Percentiles rank a stretch among this genome's conserved stretches.
phyloP scores from a whole-genome alignment of 192 early-diverging fungal genomes.

The Gaertneriomyces sp. region DNA sequence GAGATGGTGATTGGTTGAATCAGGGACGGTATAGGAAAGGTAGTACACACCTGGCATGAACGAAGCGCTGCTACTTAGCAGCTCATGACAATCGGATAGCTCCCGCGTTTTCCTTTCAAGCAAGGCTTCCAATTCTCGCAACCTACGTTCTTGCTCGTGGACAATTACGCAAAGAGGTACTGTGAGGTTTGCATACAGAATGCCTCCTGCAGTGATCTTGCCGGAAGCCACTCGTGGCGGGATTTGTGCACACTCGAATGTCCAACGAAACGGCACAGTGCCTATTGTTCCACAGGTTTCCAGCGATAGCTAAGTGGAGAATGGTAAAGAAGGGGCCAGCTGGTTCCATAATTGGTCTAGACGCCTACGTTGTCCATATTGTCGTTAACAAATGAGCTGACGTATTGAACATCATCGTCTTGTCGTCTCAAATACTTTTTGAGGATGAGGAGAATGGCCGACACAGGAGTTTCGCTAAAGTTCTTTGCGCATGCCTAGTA shows the following conservation, averaged over 20 bases:
- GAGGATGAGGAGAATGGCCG: slow-evolving; percentile 10
- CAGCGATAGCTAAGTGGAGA: background rate
- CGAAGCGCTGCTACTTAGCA: background rate
- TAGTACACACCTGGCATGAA: background rate
- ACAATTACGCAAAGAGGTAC: slow-evolving; percentile 4
- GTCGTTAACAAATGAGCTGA: slow-evolving; percentile 16
- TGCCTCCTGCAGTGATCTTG: slow-evolving; percentile 8
- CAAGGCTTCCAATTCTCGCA: slow-evolving; percentile 2
- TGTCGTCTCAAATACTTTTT: slow-evolving; percentile 13
- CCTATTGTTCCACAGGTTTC: slow-evolving; percentile 17
- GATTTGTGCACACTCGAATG: slow-evolving; percentile 17
- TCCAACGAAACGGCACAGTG: slow-evolving; percentile 13
- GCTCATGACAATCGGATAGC: slow-evolving; percentile 15
- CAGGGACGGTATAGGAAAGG: background rate
- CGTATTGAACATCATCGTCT: slow-evolving; percentile 17
- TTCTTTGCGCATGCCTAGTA: slow-evolving; percentile 14
- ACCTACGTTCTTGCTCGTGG: slow-evolving; percentile 14
- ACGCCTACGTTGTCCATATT: slow-evolving; percentile 16
- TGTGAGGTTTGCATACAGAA: slow-evolving; percentile 8
- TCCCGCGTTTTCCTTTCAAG: slow-evolving; percentile 19
- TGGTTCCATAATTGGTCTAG: background rate
- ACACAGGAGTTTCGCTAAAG: slow-evolving; percentile 19
- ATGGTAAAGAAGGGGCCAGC: background rate
- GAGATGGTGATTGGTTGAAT: background rate
- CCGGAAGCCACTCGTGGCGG: background rate